phyloP scores from a whole-genome alignment of 345 rosid genomes.

The Triadica sebifera region DNA sequence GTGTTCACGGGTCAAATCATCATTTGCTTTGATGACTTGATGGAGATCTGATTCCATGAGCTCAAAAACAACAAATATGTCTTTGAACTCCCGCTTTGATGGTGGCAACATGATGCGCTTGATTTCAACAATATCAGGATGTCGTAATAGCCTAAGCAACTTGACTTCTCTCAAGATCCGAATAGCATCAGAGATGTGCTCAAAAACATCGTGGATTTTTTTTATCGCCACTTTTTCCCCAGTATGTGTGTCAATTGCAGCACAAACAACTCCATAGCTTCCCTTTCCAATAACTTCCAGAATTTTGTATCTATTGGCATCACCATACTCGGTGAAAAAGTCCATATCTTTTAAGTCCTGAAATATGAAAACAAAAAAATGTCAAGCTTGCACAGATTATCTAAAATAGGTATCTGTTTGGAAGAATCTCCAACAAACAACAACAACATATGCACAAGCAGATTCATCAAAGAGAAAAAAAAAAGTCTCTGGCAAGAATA shows the following conservation, averaged over 20 bases:
- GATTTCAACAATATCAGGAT: constrained; percentile 94
- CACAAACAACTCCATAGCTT: constrained; percentile 98
- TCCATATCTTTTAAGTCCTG: constrained; percentile 75
- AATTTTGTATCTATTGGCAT: constrained; percentile 84
- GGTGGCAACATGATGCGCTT: constrained; percentile 94
- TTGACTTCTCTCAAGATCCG: constrained; percentile 91
- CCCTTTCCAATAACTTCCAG: constrained; percentile 94
- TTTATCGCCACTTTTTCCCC: constrained; percentile 93
- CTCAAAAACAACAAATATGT: constrained; percentile 94
- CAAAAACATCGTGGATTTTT: constrained; percentile 86
- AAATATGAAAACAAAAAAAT: background rate
- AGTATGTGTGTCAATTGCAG: constrained; percentile 89
- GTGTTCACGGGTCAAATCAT: constrained; percentile 93
- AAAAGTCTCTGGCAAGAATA: background rate
- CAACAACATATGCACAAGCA: background rate
- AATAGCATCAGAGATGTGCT: constrained; percentile 83
- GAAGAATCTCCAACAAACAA: background rate
- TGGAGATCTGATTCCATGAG: constrained; percentile 99
- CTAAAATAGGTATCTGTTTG: background rate
- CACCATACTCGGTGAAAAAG: constrained; percentile 94
- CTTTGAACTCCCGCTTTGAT: constrained; percentile 89
- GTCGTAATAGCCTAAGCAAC: constrained; percentile 80
- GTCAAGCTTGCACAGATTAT: background rate
- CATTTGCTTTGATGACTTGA: constrained; percentile 96
- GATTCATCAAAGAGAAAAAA: background rate